Conservation (phyloP, 2,329 filamentous ascomycete species). For the Aphanocladium album region DNA sequence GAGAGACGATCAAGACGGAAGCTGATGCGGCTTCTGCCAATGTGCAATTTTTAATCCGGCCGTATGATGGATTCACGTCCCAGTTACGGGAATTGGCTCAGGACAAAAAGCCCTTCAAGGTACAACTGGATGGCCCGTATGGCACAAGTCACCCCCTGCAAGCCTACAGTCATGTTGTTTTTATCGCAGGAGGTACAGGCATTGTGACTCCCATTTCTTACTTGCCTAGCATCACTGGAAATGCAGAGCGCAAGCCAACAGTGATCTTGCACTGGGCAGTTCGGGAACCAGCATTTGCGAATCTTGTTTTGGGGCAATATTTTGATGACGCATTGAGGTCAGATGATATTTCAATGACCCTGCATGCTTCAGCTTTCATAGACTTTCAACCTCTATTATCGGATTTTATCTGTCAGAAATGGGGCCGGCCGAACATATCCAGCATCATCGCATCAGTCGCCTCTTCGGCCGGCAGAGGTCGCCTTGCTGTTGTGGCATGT, state of each 20-base stretch:
- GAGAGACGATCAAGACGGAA: not conserved
- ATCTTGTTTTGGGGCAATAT: constrained; percentile 29
- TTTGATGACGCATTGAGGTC: constrained; percentile 24
- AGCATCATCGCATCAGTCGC: constrained; percentile 27
- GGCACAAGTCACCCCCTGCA: constrained; percentile 35
- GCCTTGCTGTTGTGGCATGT: constrained; percentile 38
- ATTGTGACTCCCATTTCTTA: constrained; percentile 40
- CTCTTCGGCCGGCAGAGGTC: not conserved
- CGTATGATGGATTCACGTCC: constrained; percentile 40
- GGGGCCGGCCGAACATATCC: constrained; percentile 29
- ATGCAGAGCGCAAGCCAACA: not conserved
- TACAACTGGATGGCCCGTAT: constrained; percentile 42
- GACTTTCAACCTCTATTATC: constrained; percentile 13
- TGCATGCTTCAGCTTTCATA: constrained; percentile 30
- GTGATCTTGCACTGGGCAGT: constrained; percentile 38
- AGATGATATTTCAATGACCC: constrained; percentile 28
- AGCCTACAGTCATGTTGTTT: constrained; percentile 34
- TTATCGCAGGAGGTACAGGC: constrained; percentile 41
- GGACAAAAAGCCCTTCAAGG: constrained; percentile 23
- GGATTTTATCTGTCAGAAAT: constrained; percentile 16
- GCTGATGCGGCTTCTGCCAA: not conserved
- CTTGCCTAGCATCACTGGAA: constrained; percentile 22
- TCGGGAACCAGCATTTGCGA: constrained; percentile 33
- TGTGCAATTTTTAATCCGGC: constrained; percentile 40
- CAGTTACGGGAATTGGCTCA: constrained; percentile 31